Base-by-base conservation (phyloP, 768 basidiomycete genomes). In the Russula sp. region DNA sequence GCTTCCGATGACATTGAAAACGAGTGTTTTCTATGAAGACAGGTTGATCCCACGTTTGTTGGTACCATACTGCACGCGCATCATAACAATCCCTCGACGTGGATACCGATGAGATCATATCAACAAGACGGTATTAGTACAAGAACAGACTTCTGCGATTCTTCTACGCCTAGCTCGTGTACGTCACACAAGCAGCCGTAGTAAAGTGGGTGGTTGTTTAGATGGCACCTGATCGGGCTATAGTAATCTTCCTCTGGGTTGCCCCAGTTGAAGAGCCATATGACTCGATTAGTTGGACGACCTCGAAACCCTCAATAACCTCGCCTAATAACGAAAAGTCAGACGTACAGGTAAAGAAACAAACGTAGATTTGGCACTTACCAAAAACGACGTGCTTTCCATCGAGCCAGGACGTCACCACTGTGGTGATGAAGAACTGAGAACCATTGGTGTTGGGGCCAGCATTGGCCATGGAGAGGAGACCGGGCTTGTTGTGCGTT, bases 341-440 rank as follows among this genome's bases (percentile, higher is more conserved):
- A 32, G 49, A 27, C 44, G 37, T 49, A 35, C 20, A 27, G 40
- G 11, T 55, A 8, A 49, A 4, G 16, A 20, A 18, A 20, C 22
- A 18, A 31, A 32, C 18, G n/a, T 37, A 18, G 49, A 58, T 37
- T 14, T 27, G 16, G 40, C 13, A 59, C 72, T 52, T 68, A 84
- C 93, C 94, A 70, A 96, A 94, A 53, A 95, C 92, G 75, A 92
- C 88, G 75, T 93, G 87, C 61, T 80, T 82, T 61, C 86, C 87
- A 72, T 94, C 89, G 63, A 94, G 84, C 90, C 89, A 92, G 42
- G 78, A 75, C 4, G 89, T 89, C 40, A 77, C 75, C 60, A 85
- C 86, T 45, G 91, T 94, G 66, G 89, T 92, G 78, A 95, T 85
- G 81, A 96, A 94, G 83, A 95, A 94, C 74, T 82, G 84, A 20